Conservation (phyloP, 225 moss, liverwort and hornwort species). For the Straminergon stramineum region DNA sequence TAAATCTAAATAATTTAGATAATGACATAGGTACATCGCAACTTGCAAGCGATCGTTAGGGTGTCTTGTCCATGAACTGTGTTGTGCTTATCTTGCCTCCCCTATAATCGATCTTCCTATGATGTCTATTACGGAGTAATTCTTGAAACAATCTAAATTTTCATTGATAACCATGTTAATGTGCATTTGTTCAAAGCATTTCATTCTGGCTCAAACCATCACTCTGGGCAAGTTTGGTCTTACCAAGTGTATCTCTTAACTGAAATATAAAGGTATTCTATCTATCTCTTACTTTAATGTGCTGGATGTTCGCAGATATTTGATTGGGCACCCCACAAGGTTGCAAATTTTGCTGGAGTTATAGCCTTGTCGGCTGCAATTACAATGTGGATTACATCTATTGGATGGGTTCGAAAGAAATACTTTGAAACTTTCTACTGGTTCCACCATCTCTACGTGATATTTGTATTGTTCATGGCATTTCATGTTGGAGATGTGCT, state of each 20-base stretch:
- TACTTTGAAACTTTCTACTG: slow-evolving; percentile 82
- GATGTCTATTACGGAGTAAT: background rate
- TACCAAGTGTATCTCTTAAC: background rate
- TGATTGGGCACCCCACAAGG: slow-evolving; percentile 35
- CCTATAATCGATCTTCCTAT: background rate
- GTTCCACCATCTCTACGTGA: slow-evolving; percentile 75
- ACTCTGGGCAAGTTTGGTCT: background rate
- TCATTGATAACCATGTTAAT: background rate
- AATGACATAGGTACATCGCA: background rate
- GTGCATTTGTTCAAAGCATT: background rate
- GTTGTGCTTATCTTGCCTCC: background rate
- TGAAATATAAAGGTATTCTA: background rate
- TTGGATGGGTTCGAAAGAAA: slow-evolving; percentile 47
- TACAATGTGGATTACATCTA: slow-evolving; percentile 69
- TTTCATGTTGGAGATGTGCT: slow-evolving; percentile 63
- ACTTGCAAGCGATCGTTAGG: background rate
- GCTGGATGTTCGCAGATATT: slow-evolving; percentile 42
- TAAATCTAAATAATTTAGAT: background rate
- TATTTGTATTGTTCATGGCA: slow-evolving; percentile 59
- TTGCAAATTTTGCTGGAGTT: slow-evolving; percentile 69
- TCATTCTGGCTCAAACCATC: background rate
- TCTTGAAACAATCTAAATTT: background rate
- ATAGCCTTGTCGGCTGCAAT: slow-evolving; percentile 56
- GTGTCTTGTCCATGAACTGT: background rate
- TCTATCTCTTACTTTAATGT: background rate